A percentile compares a stretch with the other conserved stretches of the same genome.
Evolutionary conservation across 331 rosid genomes (phyloP).

Genomic region (Acacia pycnantha): DNA sequence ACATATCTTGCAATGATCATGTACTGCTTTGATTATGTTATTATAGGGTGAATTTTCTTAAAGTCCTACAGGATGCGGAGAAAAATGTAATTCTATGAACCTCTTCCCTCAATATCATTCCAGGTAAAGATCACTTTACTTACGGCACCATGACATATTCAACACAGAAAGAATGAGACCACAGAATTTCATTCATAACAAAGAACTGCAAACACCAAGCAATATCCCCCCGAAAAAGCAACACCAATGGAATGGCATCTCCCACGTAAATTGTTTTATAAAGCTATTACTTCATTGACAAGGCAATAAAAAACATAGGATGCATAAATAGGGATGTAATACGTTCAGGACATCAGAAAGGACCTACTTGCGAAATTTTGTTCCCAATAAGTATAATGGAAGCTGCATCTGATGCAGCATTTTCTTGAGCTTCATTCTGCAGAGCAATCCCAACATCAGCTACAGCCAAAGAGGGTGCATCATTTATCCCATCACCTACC

Average conservation of each 20-base stretch:
- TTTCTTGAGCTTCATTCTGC: slow-evolving; percentile 85
- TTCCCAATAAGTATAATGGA: slow-evolving; percentile 92
- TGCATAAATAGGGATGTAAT: slow-evolving; percentile 14
- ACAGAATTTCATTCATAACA: not conserved
- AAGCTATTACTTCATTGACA: not conserved
- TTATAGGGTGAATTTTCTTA: not conserved
- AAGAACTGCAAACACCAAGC: not conserved
- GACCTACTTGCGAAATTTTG: slow-evolving; percentile 82
- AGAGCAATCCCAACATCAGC: slow-evolving; percentile 98
- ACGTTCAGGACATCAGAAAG: slow-evolving; percentile 26
- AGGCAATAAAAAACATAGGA: not conserved
- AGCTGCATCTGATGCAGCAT: slow-evolving; percentile 96
- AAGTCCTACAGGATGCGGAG: not conserved
- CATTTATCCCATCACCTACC: slow-evolving; percentile 99
- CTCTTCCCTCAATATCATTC: not conserved
- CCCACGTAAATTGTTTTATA: not conserved
- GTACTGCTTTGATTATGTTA: not conserved
- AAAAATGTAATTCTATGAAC: not conserved
- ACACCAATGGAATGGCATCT: not conserved
- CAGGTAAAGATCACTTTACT: not conserved
- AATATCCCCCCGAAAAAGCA: not conserved
- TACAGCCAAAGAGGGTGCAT: slow-evolving; percentile 94
- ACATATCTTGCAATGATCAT: not conserved
- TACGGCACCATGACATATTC: not conserved
- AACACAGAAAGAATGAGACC: not conserved